A percentile compares a stretch with the other conserved stretches of the same genome.
Conservation (phyloP, 192 early-diverging fungal species). For the Coemansia sp. region DNA sequence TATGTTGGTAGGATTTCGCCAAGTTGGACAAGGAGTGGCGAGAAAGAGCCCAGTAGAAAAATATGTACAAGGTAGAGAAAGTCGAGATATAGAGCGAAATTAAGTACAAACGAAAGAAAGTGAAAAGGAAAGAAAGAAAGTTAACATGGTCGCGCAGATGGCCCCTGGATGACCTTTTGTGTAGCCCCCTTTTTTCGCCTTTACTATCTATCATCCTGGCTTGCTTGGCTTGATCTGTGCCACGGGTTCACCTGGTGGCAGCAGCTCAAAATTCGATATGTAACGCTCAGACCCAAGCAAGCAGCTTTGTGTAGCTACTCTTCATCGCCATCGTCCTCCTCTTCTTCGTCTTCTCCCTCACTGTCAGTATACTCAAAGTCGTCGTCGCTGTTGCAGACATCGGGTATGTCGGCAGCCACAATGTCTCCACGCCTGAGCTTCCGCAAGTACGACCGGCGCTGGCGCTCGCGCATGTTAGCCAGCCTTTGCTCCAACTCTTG, state of each 20-base stretch:
- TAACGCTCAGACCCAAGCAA: not conserved
- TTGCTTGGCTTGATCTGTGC: not conserved
- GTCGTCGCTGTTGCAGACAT: slow-evolving; percentile 44
- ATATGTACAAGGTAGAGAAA: slow-evolving; percentile 1
- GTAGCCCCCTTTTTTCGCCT: too few species aligned
- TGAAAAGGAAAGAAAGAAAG: not conserved
- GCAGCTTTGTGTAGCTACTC: slow-evolving; percentile 43
- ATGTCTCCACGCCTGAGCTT: slow-evolving; percentile 82
- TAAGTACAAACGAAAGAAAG: not conserved
- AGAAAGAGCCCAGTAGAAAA: not conserved
- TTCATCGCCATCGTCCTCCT: slow-evolving; percentile 41
- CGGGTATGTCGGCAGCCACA: slow-evolving; percentile 38
- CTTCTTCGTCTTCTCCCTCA: slow-evolving; percentile 61
- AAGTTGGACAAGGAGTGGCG: not conserved
- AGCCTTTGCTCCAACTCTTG: slow-evolving; percentile 75
- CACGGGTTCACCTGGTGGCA: too few species aligned
- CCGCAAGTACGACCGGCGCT: slow-evolving; percentile 78
- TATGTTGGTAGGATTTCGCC: not conserved
- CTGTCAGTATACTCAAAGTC: slow-evolving; percentile 56
- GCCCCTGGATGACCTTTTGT: not conserved
- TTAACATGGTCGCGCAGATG: not conserved
- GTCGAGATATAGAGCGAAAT: not conserved
- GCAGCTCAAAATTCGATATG: not conserved
- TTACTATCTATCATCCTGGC: too few species aligned
- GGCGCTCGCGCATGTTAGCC: slow-evolving; percentile 74